Conservation (phyloP, 495 filamentous ascomycete species). For the Recurvomyces mirabilis region DNA sequence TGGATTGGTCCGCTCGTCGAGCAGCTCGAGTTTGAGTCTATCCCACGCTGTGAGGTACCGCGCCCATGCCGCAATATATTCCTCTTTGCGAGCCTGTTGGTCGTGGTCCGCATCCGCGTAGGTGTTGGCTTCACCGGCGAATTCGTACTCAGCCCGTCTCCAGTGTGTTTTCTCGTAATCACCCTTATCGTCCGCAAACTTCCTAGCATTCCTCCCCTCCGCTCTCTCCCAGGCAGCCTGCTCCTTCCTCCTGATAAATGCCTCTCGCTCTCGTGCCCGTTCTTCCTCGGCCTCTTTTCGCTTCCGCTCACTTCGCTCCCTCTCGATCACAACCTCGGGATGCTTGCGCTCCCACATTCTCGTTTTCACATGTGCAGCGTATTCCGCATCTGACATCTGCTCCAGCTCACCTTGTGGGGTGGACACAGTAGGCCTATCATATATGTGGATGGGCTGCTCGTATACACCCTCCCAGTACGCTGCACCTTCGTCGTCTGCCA, state of each 20-base stretch:
- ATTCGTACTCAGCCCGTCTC: slow-evolving; percentile 63
- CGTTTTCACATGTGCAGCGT: slow-evolving; percentile 66
- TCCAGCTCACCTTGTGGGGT: slow-evolving; percentile 53
- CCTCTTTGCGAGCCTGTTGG: slow-evolving; percentile 1
- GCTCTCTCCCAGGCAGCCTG: slow-evolving; percentile 35
- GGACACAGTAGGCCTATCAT: slow-evolving; percentile 34
- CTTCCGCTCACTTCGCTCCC: slow-evolving; percentile 43
- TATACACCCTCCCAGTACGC: slow-evolving; percentile 87
- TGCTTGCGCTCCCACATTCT: slow-evolving; percentile 91
- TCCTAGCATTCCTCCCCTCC: slow-evolving; percentile 22
- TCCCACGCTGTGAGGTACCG: slow-evolving; percentile 16
- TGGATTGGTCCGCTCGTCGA: slow-evolving; percentile 4
- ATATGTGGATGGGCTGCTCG: slow-evolving; percentile 76
- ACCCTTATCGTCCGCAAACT: slow-evolving; percentile 24
- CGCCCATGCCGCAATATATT: slow-evolving; percentile 12
- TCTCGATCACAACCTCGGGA: slow-evolving; percentile 50
- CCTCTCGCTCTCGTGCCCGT: slow-evolving; percentile 34
- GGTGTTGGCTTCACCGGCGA: slow-evolving; percentile 36
- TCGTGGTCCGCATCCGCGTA: not conserved
- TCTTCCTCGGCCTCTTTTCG: slow-evolving; percentile 39
- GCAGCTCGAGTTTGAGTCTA: slow-evolving; percentile 14
- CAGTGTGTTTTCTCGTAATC: slow-evolving; percentile 25
- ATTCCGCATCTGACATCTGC: slow-evolving; percentile 83
- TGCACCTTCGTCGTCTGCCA: slow-evolving; percentile 95
- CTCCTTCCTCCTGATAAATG: slow-evolving; percentile 23